phyloP scores from a whole-genome alignment of 2,329 filamentous ascomycete species.

The Drechslerella dactyloides region DNA sequence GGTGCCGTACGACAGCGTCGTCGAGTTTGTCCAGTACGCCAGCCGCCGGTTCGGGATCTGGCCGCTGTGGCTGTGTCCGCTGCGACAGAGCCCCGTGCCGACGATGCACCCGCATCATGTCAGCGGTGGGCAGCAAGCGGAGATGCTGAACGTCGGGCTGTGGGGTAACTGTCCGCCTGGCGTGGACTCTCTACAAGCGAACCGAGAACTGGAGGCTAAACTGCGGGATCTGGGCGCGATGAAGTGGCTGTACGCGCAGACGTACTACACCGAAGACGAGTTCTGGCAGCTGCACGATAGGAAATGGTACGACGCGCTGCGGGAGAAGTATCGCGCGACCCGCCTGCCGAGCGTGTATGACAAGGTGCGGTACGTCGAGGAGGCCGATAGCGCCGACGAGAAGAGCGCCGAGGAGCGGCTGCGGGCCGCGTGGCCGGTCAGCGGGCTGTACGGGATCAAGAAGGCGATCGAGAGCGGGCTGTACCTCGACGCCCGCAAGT shows the following conservation, averaged over 20 bases:
- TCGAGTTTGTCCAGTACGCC: conserved; percentile 58
- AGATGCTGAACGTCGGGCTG: conserved; percentile 68
- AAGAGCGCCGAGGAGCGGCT: conserved; percentile 56
- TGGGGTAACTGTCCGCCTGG: conserved; percentile 64
- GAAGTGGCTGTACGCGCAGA: conserved; percentile 74
- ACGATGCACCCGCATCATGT: conserved; percentile 55
- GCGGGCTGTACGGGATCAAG: conserved; percentile 67
- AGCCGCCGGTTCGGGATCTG: conserved; percentile 62
- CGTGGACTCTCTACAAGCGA: conserved; percentile 63
- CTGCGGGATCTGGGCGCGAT: conserved; percentile 68
- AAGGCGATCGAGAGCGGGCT: conserved; percentile 62
- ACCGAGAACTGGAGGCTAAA: conserved; percentile 68
- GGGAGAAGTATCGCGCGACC: conserved; percentile 66
- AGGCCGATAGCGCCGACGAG: conserved; percentile 28
- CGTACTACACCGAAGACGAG: conserved; percentile 71
- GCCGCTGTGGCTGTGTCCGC: conserved; percentile 67
- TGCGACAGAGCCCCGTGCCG: conserved; percentile 59
- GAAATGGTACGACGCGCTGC: conserved; percentile 66
- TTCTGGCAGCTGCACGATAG: conserved; percentile 72
- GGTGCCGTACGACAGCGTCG: conserved; percentile 43
- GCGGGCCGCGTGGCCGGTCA: conserved; percentile 62
- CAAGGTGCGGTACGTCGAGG: conserved; percentile 63
- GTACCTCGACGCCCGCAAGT: conserved; percentile 37
- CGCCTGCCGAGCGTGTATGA: conserved; percentile 71
- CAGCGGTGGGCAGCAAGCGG: conserved; percentile 53